These are phyloP conservation scores for Cryptococcus deneoformans DNA, from an alignment of 1,284 basidiomycete species.

Conservation along the genomic window DNA sequence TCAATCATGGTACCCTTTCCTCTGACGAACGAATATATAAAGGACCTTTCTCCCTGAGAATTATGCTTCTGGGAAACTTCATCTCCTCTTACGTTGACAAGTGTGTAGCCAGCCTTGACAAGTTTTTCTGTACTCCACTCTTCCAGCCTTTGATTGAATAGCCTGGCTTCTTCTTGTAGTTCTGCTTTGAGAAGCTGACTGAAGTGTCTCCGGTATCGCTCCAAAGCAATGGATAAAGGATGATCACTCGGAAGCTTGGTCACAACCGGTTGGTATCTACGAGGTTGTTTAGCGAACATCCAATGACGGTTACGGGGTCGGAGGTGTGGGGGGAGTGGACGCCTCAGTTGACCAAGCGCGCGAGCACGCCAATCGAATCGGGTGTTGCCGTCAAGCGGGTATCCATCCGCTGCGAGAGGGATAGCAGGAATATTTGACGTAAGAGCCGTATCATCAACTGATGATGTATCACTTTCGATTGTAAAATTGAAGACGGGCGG, in stretches of 20 bases:
- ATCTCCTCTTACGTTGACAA: not conserved
- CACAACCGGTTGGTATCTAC: not conserved
- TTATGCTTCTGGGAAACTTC: not conserved
- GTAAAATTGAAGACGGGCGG: not conserved
- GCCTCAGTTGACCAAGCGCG: slow-evolving; percentile 2
- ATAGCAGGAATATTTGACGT: not conserved
- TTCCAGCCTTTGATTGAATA: slow-evolving; percentile 59
- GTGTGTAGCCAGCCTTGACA: not conserved
- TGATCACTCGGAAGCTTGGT: not conserved
- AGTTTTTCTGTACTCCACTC: slow-evolving; percentile 63
- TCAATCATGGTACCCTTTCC: not conserved
- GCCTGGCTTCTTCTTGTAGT: slow-evolving; percentile 59
- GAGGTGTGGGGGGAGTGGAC: not conserved
- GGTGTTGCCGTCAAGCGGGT: slow-evolving; percentile 26
- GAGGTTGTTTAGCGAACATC: not conserved
- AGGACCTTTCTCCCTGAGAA: not conserved
- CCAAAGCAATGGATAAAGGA: slow-evolving; percentile 46
- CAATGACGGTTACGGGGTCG: not conserved
- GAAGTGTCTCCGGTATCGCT: slow-evolving; percentile 48
- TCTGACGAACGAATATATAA: not conserved
- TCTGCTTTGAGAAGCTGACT: slow-evolving; percentile 62
- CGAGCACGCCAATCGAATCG: slow-evolving; percentile 37
- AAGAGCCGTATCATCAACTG: not conserved
- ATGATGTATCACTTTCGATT: not conserved
- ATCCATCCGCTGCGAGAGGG: slow-evolving; percentile 16